Evolutionary conservation across 495 filamentous ascomycete genomes (phyloP), one percentile per base, ranked within the genome.

Genomic region (Patellaria atrata): DNA sequence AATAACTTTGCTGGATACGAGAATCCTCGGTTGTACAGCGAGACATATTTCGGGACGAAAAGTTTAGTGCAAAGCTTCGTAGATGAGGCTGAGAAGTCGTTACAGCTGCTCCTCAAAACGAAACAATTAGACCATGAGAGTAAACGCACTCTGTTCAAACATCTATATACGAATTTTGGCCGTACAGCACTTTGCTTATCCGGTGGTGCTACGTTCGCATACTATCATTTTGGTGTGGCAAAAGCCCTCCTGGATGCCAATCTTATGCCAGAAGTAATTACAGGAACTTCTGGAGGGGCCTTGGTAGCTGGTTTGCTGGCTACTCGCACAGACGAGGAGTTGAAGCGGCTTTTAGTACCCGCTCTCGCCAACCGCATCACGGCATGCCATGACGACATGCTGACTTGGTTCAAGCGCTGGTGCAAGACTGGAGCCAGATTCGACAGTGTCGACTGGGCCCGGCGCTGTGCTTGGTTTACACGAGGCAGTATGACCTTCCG

Each of bases 1-100:
- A 91, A 81, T 54, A 96, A 96, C 51, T 96, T 94, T 57, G 81
- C 77, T 7, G 89, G 89, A 0, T 74, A 89, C n/a, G 89, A 97
- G 58, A 94, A 93, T 43, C 75, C 89, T 14, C 65, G 83, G 24
- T 64, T 97, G 9, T 97, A 97, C 54, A 87, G 79, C 45, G 83
- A 96, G 60, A 86, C 86, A 1, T 96, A 97, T 47, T 92, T 84
- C 38, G 89, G 91, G 15, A 97, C 89, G 1, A 97, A 97, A 53
- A 71, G 84, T 25, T 55, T 93, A 28, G 84, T 91, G 11, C 91
- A 96, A 58, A 68, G 73, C 25, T 94, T 81, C 51, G 64, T 94
- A 31, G 82, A 93, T 43, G 86, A 96, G 61, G 47, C 55, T 63
- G 52, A 70, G 48, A 40, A 64, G 0, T 73, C 79, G 26, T 58